Evolutionary conservation across 148 eudicot genomes (phyloP), one percentile per base, ranked within the genome.

Genomic region (Heliamphora exappendiculata): DNA sequence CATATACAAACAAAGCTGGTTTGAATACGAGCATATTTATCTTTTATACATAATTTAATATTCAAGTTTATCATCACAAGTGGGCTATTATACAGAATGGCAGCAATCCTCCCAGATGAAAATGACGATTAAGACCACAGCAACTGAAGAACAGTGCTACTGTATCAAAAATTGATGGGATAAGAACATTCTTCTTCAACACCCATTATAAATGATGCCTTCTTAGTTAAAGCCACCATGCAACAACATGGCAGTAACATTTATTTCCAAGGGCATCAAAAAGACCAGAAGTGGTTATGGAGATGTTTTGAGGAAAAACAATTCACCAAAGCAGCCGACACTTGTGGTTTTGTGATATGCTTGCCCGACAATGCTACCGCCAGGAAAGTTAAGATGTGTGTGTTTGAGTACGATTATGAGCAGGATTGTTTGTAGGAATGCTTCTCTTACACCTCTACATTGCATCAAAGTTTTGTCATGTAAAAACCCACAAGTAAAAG

Each of bases 101-200:
- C 22, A 34, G 22, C 36, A 22, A 17, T 34, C 42, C 22, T 64
- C 10, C 5, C 24, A 39, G 39, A 37, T 20, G 49, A 66, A 66
- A 36, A 66, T 2, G 28, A 66, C 2, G 1, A n/a, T 66, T 34
- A 39, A 37, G 10, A 37, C 45, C 26, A 6, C 33, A 13, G n/a
- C 4, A 37, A 20, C n/a, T 20, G 22, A 20, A 39, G 5, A 3
- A 39, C 3, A 42, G 39, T 66, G 47, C 7, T 7, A 10, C 3
- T 11, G 28, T 39, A 66, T 66, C 70, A n/a, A 66, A 24, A 66
- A 20, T 37, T n/a, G 12, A 34, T 20, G 31, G 4, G 12, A 37
- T 39, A 66, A 8, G 11, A 33, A n/a, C 70, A 66, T 39, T 66
- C 70, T 66, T 39, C 70, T 22, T 66, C 49, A n/a, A 66, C 49